Evolutionary conservation across 2,329 filamentous ascomycete species (phyloP), one percentile per base, ranked within the genome.

Genomic region (Orbilia brochopaga): DNA sequence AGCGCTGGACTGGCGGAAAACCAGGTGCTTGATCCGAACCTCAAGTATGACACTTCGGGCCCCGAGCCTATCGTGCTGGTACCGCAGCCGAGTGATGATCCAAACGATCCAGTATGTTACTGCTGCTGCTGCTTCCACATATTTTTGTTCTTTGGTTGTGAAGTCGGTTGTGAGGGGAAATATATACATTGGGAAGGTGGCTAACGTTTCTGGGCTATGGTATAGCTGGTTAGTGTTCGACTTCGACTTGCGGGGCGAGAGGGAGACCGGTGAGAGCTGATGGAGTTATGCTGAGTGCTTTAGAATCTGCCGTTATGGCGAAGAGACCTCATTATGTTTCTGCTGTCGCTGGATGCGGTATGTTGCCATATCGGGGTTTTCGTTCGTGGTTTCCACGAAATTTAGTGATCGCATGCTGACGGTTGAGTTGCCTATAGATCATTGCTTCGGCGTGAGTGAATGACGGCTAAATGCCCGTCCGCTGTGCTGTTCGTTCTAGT

Each of bases 21-120:
- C 32, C 59, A 46, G 7, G 66, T 70, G 58, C 65, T 70, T 37
- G 59, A 70, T 60, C 66, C 66, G 19, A 70, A 70, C 50, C 48
- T 94, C 75, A 95, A 94, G 79, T 90, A 87, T 79, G 90, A 92
- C 79, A 84, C 79, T 58, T 88, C 83, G 73, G 88, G 90, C 35
- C 82, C 83, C 17, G 79, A 84, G 17, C 86, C 87, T 56, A 89
- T 93, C 76, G 90, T 97, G 75, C 85, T 97, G 32, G 89, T 95
- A 3, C 93, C 93, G 3, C 93, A 97, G 78, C 93, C 93, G 1
- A 92, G 88, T 73, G 89, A 96, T 79, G 91, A 96, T 78, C 91
- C 90, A 2, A 93, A 95, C 78, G 92, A 97, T 79, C 92, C 91
- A 30, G 83, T 96, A 75, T 86, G 88, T 83, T 69, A 80, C 76